phyloP scores from a whole-genome alignment of 371 early-diverging fungal genomes.

The Dipsacomyces acuminosporus region DNA sequence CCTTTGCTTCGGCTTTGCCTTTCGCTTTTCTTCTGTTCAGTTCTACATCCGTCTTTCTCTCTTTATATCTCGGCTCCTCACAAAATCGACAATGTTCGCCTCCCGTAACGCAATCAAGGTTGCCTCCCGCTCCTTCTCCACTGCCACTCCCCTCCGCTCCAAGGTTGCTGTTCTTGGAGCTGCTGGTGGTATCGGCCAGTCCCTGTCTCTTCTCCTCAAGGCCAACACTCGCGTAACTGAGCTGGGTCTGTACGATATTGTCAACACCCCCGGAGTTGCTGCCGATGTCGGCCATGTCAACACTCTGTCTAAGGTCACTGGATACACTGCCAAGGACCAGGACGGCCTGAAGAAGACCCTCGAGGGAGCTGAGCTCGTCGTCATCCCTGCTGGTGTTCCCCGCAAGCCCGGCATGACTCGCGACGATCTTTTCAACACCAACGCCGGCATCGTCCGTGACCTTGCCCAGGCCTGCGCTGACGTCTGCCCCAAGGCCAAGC shows the following conservation, averaged over 20 bases:
- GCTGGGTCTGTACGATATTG: constrained; percentile 92
- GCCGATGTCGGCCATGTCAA: constrained; percentile 97
- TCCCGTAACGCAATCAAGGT: constrained; percentile 51
- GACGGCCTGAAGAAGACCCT: constrained; percentile 83
- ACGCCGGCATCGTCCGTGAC: constrained; percentile 90
- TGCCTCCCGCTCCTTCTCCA: constrained; percentile 69
- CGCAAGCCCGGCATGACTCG: constrained; percentile 99
- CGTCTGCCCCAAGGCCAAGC: constrained; percentile 90
- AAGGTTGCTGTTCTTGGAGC: constrained; percentile 89
- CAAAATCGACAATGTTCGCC: constrained; percentile 33
- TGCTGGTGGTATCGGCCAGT: constrained; percentile 91
- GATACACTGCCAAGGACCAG: constrained; percentile 77
- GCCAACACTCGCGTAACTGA: constrained; percentile 74
- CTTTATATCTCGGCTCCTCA: not conserved
- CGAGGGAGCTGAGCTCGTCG: constrained; percentile 82
- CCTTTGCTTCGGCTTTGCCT: too few species aligned
- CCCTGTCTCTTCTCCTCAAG: constrained; percentile 84
- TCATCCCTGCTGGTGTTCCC: constrained; percentile 99
- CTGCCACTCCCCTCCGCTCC: constrained; percentile 50
- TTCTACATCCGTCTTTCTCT: constrained; percentile 4
- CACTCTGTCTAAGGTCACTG: constrained; percentile 81
- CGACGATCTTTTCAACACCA: constrained; percentile 98
- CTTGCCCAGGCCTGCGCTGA: constrained; percentile 70
- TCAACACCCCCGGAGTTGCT: constrained; percentile 96
- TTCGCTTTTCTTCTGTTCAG: too few species aligned